phyloP scores from a whole-genome alignment of 148 eudicot species.

The Nepenthes mirabilis region DNA sequence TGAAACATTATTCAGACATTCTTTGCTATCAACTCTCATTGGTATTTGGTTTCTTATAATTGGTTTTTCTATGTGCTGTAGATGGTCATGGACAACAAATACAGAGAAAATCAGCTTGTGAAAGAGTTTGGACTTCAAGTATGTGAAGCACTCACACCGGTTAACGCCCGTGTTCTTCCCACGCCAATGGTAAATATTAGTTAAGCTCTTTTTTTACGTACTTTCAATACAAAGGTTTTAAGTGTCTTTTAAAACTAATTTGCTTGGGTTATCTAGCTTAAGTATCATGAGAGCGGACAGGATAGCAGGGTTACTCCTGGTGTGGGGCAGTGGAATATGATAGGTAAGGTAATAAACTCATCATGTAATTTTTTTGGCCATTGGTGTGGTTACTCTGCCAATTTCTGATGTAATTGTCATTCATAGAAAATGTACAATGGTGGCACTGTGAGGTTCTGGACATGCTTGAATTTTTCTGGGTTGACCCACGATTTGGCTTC shows the following conservation, averaged over 20 bases:
- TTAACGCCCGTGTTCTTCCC: slow-evolving; percentile 74
- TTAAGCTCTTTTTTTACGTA: background rate
- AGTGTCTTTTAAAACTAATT: background rate
- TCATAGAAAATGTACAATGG: slow-evolving; percentile 71
- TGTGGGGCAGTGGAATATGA: slow-evolving; percentile 91
- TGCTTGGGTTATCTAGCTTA: slow-evolving; percentile 25
- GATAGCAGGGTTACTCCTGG: slow-evolving; percentile 38
- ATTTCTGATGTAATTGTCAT: background rate
- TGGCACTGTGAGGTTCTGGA: slow-evolving; percentile 42
- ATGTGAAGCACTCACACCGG: slow-evolving; percentile 15
- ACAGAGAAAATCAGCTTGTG: slow-evolving; percentile 24
- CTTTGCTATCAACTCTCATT: background rate
- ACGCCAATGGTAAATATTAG: slow-evolving; percentile 48
- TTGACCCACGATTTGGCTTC: slow-evolving; percentile 2
- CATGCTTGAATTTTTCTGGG: slow-evolving; percentile 54
- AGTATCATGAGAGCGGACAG: slow-evolving; percentile 41
- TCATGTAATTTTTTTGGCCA: background rate
- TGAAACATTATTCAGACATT: background rate
- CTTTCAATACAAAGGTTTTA: background rate
- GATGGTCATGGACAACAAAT: slow-evolving; percentile 43
- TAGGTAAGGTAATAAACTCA: slow-evolving; percentile 34
- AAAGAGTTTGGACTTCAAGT: slow-evolving; percentile 63
- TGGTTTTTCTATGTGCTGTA: slow-evolving; percentile 13
- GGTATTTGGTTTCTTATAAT: background rate
- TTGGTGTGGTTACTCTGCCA: background rate